Evolutionary conservation across 805 yeast genomes (phyloP).

Genomic region (Candida railenensis): DNA sequence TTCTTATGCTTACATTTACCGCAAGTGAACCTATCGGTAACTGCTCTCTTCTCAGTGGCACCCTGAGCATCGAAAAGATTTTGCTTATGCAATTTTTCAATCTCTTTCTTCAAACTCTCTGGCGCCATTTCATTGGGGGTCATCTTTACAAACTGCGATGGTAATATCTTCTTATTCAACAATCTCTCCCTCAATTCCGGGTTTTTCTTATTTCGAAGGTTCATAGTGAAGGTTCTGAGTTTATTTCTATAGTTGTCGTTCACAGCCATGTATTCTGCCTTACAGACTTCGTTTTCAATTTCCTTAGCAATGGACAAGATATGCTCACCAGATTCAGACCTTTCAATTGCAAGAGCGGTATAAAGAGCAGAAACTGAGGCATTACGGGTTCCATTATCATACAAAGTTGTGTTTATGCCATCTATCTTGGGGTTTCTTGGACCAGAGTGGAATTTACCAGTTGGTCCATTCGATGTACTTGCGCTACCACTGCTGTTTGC

Average conservation of each 20-base stretch:
- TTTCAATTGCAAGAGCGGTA: slow-evolving; percentile 84
- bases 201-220: slow-evolving; percentile 84
- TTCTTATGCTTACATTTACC: slow-evolving; percentile 97
- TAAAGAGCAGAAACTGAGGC: slow-evolving; percentile 81
- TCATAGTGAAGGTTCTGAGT: slow-evolving; percentile 82
- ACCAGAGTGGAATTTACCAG: slow-evolving; percentile 38
- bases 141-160: slow-evolving; percentile 72
- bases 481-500: slow-evolving; percentile 5
- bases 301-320: slow-evolving; percentile 64
- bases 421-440: slow-evolving; percentile 83
- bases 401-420: slow-evolving; percentile 67
- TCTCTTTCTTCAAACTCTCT: slow-evolving; percentile 79
- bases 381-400: slow-evolving; percentile 79
- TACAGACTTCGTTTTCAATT: slow-evolving; percentile 72
- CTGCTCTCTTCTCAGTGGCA: slow-evolving; percentile 93
- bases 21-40: slow-evolving; percentile 94
- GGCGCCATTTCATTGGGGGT: slow-evolving; percentile 96
- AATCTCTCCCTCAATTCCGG: slow-evolving; percentile 77
- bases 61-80: slow-evolving; percentile 97
- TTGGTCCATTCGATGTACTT: slow-evolving; percentile 9
- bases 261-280: slow-evolving; percentile 55
- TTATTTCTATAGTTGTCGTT: slow-evolving; percentile 72
- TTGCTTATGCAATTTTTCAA: slow-evolving; percentile 81
- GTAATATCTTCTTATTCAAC: slow-evolving; percentile 61
- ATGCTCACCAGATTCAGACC: slow-evolving; percentile 54